Conservation (phyloP, 2,329 filamentous ascomycete species). For the Calonectria henricotiae region DNA sequence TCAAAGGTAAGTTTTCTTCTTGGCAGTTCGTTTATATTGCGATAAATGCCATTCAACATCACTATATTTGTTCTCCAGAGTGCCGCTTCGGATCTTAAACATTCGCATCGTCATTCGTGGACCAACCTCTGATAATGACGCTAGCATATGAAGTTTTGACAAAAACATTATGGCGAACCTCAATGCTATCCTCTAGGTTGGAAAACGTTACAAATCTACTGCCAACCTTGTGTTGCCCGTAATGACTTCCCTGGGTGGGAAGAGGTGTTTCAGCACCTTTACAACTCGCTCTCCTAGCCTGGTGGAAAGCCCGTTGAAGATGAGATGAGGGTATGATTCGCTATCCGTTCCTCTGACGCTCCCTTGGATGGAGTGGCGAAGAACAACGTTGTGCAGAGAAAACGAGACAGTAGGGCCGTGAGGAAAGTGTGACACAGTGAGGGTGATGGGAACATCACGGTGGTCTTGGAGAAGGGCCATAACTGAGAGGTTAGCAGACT, state of each 20-base stretch:
- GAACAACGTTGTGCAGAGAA: slow-evolving; percentile 91
- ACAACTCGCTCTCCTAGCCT: slow-evolving; percentile 86
- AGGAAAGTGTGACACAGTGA: slow-evolving; percentile 90
- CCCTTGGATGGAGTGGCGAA: slow-evolving; percentile 94
- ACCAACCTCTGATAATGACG: slow-evolving; percentile 88
- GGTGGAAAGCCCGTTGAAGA: slow-evolving; percentile 94
- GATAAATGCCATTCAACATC: slow-evolving; percentile 98
- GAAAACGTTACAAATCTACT: slow-evolving; percentile 94
- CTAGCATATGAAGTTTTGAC: slow-evolving; percentile 93
- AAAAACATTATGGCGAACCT: slow-evolving; percentile 88
- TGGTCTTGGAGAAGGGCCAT: slow-evolving; percentile 93
- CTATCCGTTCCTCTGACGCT: slow-evolving; percentile 88
- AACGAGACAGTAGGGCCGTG: slow-evolving; percentile 88
- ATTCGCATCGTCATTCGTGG: slow-evolving; percentile 97
- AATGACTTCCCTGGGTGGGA: slow-evolving; percentile 87
- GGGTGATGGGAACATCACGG: slow-evolving; percentile 89
- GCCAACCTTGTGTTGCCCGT: slow-evolving; percentile 83
- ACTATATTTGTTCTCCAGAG: slow-evolving; percentile 93
- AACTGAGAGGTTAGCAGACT: slow-evolving; percentile 86
- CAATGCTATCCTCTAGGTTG: slow-evolving; percentile 94
- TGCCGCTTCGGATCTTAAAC: slow-evolving; percentile 94
- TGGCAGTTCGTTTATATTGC: slow-evolving; percentile 93
- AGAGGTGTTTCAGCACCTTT: slow-evolving; percentile 93
- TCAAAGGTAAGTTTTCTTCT: slow-evolving; percentile 96
- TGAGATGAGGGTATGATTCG: slow-evolving; percentile 93